Percentiles rank a stretch among this genome's conserved stretches.
phyloP scores from a whole-genome alignment of 169 alveolate genomes.

The Plasmodium sp. region DNA sequence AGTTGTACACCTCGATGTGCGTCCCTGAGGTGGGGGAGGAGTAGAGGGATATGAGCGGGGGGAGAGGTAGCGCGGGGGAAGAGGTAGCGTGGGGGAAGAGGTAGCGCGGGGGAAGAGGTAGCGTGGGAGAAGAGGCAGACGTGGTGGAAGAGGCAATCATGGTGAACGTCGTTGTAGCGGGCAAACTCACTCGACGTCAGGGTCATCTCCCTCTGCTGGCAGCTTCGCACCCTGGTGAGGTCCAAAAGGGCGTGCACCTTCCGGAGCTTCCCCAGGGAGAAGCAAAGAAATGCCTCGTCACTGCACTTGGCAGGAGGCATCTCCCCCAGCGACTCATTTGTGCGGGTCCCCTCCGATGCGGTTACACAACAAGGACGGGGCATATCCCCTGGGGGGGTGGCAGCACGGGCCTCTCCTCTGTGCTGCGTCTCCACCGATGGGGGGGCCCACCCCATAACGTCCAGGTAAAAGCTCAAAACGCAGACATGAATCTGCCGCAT shows the following conservation, averaged over 20 bases:
- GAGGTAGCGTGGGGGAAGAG: neutral
- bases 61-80: neutral
- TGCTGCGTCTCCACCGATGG: neutral
- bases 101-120: neutral
- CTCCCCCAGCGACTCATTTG: neutral
- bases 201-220: constrained; percentile 43
- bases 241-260: constrained; percentile 29
- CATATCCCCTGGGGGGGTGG: neutral
- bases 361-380: neutral
- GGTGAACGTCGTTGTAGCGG: no score
- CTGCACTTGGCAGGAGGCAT: no score
- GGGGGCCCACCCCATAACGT: neutral
- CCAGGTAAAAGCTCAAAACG: constrained; percentile 10
- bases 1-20: constrained; percentile 30
- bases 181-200: constrained; percentile 24
- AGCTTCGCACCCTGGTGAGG: neutral
- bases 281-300: neutral
- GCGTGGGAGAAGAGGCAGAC: neutral
- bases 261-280: constrained; percentile 11
- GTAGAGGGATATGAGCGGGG: neutral
- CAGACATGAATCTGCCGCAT: constrained; percentile 9
- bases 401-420: neutral
- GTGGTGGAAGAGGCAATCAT: neutral
- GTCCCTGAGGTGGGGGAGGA: neutral
- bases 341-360: neutral